Base-by-base conservation (phyloP, 257 asterid genomes). In the Vinca minor region DNA sequence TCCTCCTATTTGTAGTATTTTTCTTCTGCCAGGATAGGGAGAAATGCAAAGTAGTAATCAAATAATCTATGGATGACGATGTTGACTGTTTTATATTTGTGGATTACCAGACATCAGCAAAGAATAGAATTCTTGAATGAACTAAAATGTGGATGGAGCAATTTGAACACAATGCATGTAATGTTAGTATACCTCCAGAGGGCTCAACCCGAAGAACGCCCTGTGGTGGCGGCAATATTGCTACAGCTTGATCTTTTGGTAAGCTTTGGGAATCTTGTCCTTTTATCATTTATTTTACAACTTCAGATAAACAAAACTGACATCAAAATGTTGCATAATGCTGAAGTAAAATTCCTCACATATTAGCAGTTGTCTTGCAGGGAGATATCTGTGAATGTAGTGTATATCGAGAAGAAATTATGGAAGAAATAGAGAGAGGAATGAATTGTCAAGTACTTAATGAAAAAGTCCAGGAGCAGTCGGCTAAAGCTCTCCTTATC, bases 211-310 rank as follows among this genome's bases (percentile, higher is more conserved):
- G 86, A 85, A 66, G 92, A 90, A 31, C 78, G 85, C 52, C 89
- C 89, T 4, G 0, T 83, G 55, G 63, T 82, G 50, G 87, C 97
- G 8, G 92, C 75, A 52, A 39, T 87, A 55, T 58, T 90, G 78
- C 80, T 90, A 53, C 87, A 77, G 75, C 81, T 90, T 63, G 96
- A 90, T 73, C 88, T 90, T 45, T 62, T 82, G 95, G 97, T 87
- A 73, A 64, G 83, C 28, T 32, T 44, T 28, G 25, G 58, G 38
- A 15, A 23, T 59, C 54, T 32, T 35, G 39, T 68, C 10, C 23
- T 57, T 42, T 18, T 42, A 13, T 46, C 48, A 32, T 64, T 67
- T 10, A 26, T 13, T 32, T 9, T 52, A 12, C 46, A 29, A 34
- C 42, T 50, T 4, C 18, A 6, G 3, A 4, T 26, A 26, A 15